Evolutionary conservation across 768 basidiomycete genomes (phyloP).

Genomic region (Collybiopsis confluens): DNA sequence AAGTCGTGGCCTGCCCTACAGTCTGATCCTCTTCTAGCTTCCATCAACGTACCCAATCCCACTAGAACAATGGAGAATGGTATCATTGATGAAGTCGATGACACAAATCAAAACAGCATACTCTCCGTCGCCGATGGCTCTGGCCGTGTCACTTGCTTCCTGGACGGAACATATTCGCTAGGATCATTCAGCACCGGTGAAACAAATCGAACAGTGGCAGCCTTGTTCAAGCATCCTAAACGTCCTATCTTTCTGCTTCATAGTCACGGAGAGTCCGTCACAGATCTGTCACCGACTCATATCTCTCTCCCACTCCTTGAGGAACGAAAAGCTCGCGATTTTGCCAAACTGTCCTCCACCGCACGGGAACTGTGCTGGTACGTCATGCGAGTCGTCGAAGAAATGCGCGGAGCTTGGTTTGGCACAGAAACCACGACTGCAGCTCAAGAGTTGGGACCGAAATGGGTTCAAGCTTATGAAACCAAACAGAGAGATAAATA

Average conservation of each 20-base stretch:
- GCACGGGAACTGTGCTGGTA: slow-evolving; percentile 73
- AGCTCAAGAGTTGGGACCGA: slow-evolving; percentile 67
- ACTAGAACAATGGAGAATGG: slow-evolving; percentile 23
- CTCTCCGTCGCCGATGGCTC: slow-evolving; percentile 54
- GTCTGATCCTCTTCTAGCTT: slow-evolving; percentile 50
- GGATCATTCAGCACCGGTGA: slow-evolving; percentile 44
- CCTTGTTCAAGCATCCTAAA: slow-evolving; percentile 44
- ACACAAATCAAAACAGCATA: slow-evolving; percentile 59
- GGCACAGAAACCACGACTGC: slow-evolving; percentile 64
- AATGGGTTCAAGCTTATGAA: slow-evolving; percentile 68
- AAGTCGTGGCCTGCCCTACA: slow-evolving; percentile 66
- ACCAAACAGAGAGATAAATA: slow-evolving; percentile 61
- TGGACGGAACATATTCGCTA: slow-evolving; percentile 75
- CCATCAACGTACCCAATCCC: slow-evolving; percentile 45
- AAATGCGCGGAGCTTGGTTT: slow-evolving; percentile 71
- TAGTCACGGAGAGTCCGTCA: slow-evolving; percentile 17
- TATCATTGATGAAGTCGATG: slow-evolving; percentile 40
- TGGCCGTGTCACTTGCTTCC: slow-evolving; percentile 59
- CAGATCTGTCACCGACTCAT: slow-evolving; percentile 36
- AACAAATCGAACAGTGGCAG: slow-evolving; percentile 20
- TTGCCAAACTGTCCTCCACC: slow-evolving; percentile 67
- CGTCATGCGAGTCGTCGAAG: slow-evolving; percentile 61
- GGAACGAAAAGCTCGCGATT: slow-evolving; percentile 54
- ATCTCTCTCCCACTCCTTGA: slow-evolving; percentile 57
- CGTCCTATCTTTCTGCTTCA: slow-evolving; percentile 49